Conservation (phyloP, 2,329 filamentous ascomycete genomes). For the Coccinonectria pachysandricola region DNA sequence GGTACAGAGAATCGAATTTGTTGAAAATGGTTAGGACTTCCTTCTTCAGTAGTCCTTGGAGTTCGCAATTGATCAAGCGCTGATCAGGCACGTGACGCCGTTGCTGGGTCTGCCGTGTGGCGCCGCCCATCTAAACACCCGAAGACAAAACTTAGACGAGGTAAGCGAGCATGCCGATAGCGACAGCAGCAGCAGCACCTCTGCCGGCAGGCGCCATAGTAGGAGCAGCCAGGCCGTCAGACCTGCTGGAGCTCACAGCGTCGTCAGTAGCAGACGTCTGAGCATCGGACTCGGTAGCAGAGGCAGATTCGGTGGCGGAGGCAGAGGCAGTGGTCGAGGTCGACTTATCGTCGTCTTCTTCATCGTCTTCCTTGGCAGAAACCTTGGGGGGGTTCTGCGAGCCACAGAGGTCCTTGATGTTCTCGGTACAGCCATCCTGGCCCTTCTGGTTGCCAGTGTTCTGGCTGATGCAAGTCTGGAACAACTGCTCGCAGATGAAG, state of each 20-base stretch:
- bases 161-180: conserved; percentile 42
- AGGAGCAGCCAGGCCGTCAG: conserved; percentile 26
- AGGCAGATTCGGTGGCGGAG: conserved; percentile 13
- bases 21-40: too few species aligned
- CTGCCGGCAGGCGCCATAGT: conserved; percentile 34
- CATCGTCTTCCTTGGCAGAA: conserved; percentile 11
- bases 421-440: conserved; percentile 38
- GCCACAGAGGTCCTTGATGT: conserved; percentile 39
- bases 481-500: conserved; percentile 42
- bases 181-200: conserved; percentile 36
- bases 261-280: conserved; percentile 10
- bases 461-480: conserved; percentile 33
- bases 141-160: conserved; percentile 30
- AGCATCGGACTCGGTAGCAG: conserved; percentile 9
- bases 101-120: conserved; percentile 11
- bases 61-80: too few species aligned
- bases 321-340: conserved; percentile 19
- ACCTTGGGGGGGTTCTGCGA: conserved; percentile 24
- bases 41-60: too few species aligned
- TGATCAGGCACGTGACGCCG: conserved; percentile 9
- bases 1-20: conserved; percentile 24
- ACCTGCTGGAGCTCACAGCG: conserved; percentile 25
- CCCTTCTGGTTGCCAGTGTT: conserved; percentile 31
- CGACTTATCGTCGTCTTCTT: conserved; percentile 9
- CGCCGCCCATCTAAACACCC: conserved; percentile 8